These are phyloP conservation scores for Nakazawaea holstii DNA, from an alignment of 805 yeast genomes.

Conservation along the genomic window DNA sequence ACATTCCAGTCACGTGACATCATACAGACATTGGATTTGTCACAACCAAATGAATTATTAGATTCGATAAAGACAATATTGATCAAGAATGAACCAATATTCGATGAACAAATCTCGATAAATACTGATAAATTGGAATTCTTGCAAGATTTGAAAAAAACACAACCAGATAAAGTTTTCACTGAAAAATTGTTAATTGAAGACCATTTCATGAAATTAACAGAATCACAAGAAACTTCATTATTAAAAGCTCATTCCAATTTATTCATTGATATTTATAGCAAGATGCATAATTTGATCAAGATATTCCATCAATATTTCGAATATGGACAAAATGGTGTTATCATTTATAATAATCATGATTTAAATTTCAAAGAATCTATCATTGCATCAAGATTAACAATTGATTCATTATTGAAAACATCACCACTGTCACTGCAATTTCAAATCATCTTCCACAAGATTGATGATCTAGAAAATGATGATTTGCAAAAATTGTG, in stretches of 20 bases:
- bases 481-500: conserved; percentile 7
- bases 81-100: conserved; percentile 1
- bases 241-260: background rate
- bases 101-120: background rate
- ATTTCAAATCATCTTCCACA: conserved; percentile 6
- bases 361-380: conserved; percentile 1
- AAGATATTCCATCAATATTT: conserved; percentile 1
- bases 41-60: background rate
- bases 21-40: background rate
- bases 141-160: background rate
- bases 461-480: background rate
- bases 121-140: background rate
- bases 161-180: background rate
- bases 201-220: background rate
- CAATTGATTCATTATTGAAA: conserved; percentile 7
- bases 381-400: conserved; percentile 3
- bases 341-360: conserved; percentile 4
- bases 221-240: background rate
- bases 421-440: background rate
- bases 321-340: background rate
- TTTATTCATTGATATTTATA: conserved; percentile 3
- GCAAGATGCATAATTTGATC: conserved; percentile 10
- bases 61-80: background rate
- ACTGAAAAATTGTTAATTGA: background rate
- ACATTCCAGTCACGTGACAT: background rate